Conservation (phyloP, 495 filamentous ascomycete species). For the Aspergillus biplanus region DNA sequence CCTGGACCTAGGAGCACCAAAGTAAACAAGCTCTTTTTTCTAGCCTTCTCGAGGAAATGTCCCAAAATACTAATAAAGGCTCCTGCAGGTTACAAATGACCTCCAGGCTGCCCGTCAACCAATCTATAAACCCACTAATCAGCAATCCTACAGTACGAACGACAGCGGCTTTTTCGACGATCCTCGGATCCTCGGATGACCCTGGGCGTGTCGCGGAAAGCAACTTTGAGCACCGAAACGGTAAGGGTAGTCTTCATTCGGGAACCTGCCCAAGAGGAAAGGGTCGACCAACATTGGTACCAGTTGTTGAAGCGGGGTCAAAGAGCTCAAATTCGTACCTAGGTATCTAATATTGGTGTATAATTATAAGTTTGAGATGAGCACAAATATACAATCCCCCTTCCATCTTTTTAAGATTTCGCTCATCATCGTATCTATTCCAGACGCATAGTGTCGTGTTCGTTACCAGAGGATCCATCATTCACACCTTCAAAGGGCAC, state of each 20-base stretch:
- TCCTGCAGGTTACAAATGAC: constrained; percentile 50
- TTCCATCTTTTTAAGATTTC: not conserved
- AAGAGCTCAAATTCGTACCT: constrained; percentile 33
- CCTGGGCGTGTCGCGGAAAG: constrained; percentile 59
- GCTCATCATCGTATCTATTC: not conserved
- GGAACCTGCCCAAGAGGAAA: constrained; percentile 46
- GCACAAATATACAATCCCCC: not conserved
- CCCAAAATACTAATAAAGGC: not conserved
- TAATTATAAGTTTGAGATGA: constrained; percentile 18
- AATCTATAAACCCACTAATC: constrained; percentile 53
- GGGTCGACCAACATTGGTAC: constrained; percentile 43
- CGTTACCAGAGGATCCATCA: not conserved
- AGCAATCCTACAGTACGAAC: constrained; percentile 23
- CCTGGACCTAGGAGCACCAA: constrained; percentile 45
- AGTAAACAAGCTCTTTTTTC: constrained; percentile 27
- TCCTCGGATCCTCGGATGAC: constrained; percentile 62
- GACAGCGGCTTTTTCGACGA: constrained; percentile 58
- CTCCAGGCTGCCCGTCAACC: constrained; percentile 44
- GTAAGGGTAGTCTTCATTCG: constrained; percentile 43
- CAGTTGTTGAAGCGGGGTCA: constrained; percentile 50
- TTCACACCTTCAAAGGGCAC: constrained; percentile 7
- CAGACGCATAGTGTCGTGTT: not conserved
- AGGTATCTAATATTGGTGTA: constrained; percentile 28
- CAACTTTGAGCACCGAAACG: constrained; percentile 47
- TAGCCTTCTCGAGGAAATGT: not conserved